A percentile compares a stretch with the other conserved stretches of the same genome.
Conservation (phyloP, 2,329 filamentous ascomycete genomes). For the Penicillium sp. region DNA sequence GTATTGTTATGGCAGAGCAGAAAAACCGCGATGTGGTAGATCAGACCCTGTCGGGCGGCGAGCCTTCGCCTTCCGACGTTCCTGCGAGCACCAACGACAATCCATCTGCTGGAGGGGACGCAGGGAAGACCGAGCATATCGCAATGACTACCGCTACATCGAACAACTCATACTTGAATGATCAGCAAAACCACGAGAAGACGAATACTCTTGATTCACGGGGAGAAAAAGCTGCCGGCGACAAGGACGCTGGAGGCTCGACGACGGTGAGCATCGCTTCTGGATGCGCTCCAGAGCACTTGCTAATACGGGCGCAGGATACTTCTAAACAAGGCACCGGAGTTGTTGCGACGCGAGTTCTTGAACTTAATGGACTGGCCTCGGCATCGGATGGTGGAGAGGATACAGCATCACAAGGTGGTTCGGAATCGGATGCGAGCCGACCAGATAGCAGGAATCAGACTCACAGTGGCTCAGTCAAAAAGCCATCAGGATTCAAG, state of each 20-base stretch:
- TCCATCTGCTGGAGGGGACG: conserved; percentile 51
- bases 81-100: conserved; percentile 59
- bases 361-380: conserved; percentile 40
- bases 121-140: conserved; percentile 43
- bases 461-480: conserved; percentile 51
- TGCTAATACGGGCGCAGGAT: conserved; percentile 27
- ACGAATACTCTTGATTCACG: conserved; percentile 15
- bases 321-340: conserved; percentile 30
- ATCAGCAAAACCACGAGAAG: conserved; percentile 25
- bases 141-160: conserved; percentile 32
- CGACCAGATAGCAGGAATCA: conserved; percentile 50
- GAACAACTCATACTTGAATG: conserved; percentile 25
- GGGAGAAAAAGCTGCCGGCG: conserved; percentile 21
- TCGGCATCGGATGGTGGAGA: conserved; percentile 39
- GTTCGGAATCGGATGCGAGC: conserved; percentile 63
- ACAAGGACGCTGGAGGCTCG: conserved; percentile 25
- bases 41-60: conserved; percentile 66
- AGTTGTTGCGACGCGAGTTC: conserved; percentile 34
- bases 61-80: conserved; percentile 62
- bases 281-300: conserved; percentile 7
- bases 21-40: conserved; percentile 69
- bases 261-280: conserved; percentile 31
- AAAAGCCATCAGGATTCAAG: conserved; percentile 63
- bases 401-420: conserved; percentile 44
- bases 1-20: conserved; percentile 71